Conservation (phyloP, 306 rosid genomes). For the Prunus padus region DNA sequence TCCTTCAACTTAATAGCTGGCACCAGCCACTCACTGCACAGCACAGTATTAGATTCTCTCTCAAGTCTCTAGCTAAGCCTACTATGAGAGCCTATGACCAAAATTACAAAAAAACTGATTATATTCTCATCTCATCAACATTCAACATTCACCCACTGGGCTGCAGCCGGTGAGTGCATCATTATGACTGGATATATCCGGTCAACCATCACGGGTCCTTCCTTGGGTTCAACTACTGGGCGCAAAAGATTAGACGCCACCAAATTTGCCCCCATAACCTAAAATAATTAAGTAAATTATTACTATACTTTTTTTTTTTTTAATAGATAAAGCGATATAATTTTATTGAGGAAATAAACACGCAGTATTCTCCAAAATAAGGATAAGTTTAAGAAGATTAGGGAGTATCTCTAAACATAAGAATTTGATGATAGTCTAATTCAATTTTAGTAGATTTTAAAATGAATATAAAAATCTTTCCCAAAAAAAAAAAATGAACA, state of each 20-base stretch:
- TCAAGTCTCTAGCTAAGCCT: not conserved
- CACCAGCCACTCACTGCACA: constrained; percentile 25
- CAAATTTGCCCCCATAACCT: constrained; percentile 24
- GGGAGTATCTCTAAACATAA: no score
- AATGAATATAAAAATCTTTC: no score
- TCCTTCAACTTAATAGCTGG: constrained; percentile 91
- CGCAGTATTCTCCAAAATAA: no score
- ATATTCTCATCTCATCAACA: no score
- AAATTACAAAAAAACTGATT: no score
- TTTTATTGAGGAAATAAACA: no score
- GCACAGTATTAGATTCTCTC: constrained; percentile 33
- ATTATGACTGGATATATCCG: constrained; percentile 39
- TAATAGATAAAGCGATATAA: no score
- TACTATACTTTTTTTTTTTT: no score
- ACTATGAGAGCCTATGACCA: not conserved
- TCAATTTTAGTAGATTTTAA: no score
- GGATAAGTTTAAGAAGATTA: no score
- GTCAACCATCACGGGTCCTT: constrained; percentile 64
- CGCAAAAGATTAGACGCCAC: constrained; percentile 15
- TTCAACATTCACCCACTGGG: not conserved
- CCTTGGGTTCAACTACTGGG: constrained; percentile 41
- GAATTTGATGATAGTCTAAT: no score
- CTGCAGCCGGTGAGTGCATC: constrained; percentile 34
- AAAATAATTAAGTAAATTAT: constrained; percentile 11
- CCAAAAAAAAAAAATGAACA: no score